Conservation (phyloP, 108 stramenopile species). For the Nannochloropsis salina region DNA sequence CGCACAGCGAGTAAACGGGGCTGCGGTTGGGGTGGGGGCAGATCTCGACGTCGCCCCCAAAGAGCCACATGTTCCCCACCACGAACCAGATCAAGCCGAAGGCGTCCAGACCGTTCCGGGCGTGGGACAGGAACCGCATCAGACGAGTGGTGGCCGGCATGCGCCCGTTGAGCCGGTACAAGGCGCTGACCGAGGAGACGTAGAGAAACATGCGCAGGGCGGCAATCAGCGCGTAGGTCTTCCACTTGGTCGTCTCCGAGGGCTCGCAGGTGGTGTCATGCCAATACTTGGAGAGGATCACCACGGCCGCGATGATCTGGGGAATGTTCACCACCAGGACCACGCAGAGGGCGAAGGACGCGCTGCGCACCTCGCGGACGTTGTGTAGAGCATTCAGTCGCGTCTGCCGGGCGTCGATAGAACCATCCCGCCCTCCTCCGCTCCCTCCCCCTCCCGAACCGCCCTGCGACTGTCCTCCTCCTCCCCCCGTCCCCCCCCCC, state of each 20-base stretch:
- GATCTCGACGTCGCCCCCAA: constrained; percentile 27
- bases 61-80: constrained; percentile 51
- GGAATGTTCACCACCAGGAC: not conserved
- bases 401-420: not conserved
- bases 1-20: constrained; percentile 45
- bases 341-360: not conserved
- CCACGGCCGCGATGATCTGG: not conserved
- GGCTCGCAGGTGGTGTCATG: not conserved
- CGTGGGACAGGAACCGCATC: not conserved
- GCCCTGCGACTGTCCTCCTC: not conserved
- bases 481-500: not conserved
- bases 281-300: not conserved
- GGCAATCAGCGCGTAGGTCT: not conserved
- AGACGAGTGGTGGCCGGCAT: not conserved
- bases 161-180: not conserved
- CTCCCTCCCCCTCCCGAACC: not conserved
- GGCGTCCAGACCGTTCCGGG: constrained; percentile 28
- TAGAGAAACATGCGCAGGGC: not conserved
- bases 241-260: not conserved
- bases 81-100: constrained; percentile 50
- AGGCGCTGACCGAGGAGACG: not conserved
- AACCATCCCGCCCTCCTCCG: not conserved
- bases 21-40: constrained; percentile 25
- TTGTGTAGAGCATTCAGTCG: constrained; percentile 1
- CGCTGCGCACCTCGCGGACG: not conserved